A percentile compares a stretch with the other conserved stretches of the same genome.
These are phyloP conservation scores for Apiospora saccharicola DNA, from an alignment of 2,329 filamentous ascomycete genomes.

Conservation along the genomic window DNA sequence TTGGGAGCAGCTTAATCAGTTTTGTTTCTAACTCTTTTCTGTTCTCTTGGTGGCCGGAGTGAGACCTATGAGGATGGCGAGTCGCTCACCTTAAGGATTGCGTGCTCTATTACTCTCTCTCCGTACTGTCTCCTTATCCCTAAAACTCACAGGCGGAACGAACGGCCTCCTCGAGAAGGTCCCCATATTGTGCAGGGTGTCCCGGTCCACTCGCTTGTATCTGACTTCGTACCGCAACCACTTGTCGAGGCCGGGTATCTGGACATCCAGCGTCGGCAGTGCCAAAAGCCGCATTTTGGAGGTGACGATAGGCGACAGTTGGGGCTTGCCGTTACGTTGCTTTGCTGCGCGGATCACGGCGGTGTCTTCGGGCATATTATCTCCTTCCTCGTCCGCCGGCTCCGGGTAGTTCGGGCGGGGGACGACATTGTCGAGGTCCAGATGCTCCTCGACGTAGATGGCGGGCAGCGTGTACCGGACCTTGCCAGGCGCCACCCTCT, in stretches of 20 bases:
- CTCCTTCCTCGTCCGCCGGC: not conserved
- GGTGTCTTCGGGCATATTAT: not conserved
- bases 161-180: conserved; percentile 31
- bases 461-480: conserved; percentile 63
- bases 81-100: not conserved
- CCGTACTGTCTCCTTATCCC: not conserved
- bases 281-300: conserved; percentile 54
- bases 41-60: not conserved
- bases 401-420: conserved; percentile 33
- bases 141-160: not conserved
- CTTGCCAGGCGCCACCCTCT: conserved; percentile 61
- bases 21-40: not conserved
- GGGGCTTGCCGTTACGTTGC: not conserved
- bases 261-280: conserved; percentile 59
- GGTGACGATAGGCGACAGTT: conserved; percentile 29
- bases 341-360: not conserved
- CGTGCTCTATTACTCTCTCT: not conserved
- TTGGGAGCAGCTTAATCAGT: not conserved
- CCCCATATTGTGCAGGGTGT: conserved; percentile 43
- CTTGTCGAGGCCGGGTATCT: conserved; percentile 53
- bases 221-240: conserved; percentile 59
- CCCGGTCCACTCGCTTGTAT: conserved; percentile 58
- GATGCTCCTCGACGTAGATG: conserved; percentile 54
- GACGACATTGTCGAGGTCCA: conserved; percentile 34
- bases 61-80: not conserved